Percentiles rank a stretch among this genome's conserved stretches.
Evolutionary conservation across 257 asterid species (phyloP).

Genomic region (Salvia rosmarinus): DNA sequence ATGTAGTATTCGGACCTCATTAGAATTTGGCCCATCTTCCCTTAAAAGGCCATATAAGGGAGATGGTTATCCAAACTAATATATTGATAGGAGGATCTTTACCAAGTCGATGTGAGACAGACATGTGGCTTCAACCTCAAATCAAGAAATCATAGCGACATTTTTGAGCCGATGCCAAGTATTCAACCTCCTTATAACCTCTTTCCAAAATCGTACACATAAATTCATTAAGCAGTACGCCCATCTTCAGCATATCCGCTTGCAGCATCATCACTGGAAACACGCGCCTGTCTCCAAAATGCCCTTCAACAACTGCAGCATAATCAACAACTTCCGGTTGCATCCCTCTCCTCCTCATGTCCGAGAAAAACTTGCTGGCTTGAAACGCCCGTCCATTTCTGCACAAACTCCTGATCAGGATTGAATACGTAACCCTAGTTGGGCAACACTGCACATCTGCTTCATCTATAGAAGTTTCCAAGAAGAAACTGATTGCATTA

Average conservation of each 20-base stretch:
- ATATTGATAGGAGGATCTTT: too few species aligned
- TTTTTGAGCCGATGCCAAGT: constrained; percentile 49
- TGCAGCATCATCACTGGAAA: constrained; percentile 65
- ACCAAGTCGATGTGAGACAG: too few species aligned
- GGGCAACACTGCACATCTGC: constrained; percentile 26
- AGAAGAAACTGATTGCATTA: constrained; percentile 57
- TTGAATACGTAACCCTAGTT: constrained; percentile 48
- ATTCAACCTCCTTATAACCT: constrained; percentile 53
- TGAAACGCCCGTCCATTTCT: constrained; percentile 55
- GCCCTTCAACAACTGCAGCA: constrained; percentile 47
- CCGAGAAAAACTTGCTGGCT: constrained; percentile 66
- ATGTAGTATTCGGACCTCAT: too few species aligned
- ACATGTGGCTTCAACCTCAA: not conserved
- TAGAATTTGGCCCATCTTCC: too few species aligned
- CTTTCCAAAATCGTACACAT: constrained; percentile 41
- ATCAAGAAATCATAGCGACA: constrained; percentile 17
- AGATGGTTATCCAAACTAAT: too few species aligned
- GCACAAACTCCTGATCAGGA: constrained; percentile 59
- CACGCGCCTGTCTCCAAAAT: constrained; percentile 46
- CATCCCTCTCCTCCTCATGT: constrained; percentile 57
- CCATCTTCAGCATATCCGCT: constrained; percentile 76
- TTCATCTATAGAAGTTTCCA: constrained; percentile 38
- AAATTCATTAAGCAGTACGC: constrained; percentile 43
- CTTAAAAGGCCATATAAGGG: too few species aligned
- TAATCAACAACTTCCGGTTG: constrained; percentile 50